Percentiles rank a stretch among this genome's conserved stretches.
phyloP scores from a whole-genome alignment of 805 yeast genomes.

The Wickerhamomyces pijperi region DNA sequence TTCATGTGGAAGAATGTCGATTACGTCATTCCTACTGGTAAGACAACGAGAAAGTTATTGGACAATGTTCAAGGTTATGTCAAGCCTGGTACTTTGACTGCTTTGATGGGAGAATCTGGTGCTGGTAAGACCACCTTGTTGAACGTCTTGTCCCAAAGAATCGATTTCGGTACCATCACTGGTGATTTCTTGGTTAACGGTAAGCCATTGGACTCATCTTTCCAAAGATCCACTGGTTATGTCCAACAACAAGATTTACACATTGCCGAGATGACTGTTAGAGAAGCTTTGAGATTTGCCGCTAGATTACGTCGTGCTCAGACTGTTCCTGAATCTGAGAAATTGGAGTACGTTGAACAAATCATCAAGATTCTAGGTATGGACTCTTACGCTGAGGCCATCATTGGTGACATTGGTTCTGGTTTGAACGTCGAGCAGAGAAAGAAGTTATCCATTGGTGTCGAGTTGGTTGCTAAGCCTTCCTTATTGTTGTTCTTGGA shows the following conservation, averaged over 20 bases:
- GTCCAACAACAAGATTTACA: conserved; percentile 77
- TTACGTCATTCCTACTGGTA: conserved; percentile 54
- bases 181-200: conserved; percentile 38
- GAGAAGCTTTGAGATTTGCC: conserved; percentile 65
- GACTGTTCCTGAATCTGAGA: conserved; percentile 40
- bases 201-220: conserved; percentile 27
- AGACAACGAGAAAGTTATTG: conserved; percentile 32
- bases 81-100: conserved; percentile 65
- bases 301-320: conserved; percentile 47
- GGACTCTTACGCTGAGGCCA: conserved; percentile 20
- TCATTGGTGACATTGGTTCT: conserved; percentile 55
- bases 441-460: conserved; percentile 72
- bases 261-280: conserved; percentile 60
- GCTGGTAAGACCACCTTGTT: conserved; percentile 65
- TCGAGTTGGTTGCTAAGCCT: conserved; percentile 57
- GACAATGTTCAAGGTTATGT: conserved; percentile 47
- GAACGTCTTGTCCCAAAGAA: conserved; percentile 55
- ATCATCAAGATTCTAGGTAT: conserved; percentile 51
- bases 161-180: conserved; percentile 47
- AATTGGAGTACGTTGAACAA: conserved; percentile 38
- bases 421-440: conserved; percentile 67
- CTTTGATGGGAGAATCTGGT: conserved; percentile 76
- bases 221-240: conserved; percentile 43
- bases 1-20: conserved; percentile 74
- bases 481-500: conserved; percentile 61